Percentiles rank a stretch among this genome's conserved stretches.
phyloP scores from a whole-genome alignment of 805 yeast species.

The Kazachstania martiniae region DNA sequence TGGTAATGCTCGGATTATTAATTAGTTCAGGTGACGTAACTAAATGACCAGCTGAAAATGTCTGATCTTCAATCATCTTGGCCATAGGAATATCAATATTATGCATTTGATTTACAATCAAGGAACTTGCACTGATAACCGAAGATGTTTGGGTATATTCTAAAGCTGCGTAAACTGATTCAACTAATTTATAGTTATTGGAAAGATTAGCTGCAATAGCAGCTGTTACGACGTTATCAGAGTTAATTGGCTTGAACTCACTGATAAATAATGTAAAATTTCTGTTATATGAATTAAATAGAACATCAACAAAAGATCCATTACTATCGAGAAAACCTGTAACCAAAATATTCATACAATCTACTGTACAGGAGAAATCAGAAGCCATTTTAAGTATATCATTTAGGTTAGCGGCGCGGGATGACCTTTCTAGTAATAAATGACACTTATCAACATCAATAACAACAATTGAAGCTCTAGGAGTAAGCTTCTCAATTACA shows the following conservation, averaged over 20 bases:
- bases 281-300: conserved; percentile 35
- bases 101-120: conserved; percentile 59
- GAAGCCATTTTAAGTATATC: conserved; percentile 33
- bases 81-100: conserved; percentile 28
- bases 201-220: conserved; percentile 72
- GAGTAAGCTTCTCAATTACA: conserved; percentile 37
- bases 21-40: not conserved
- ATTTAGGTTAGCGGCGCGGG: too few species aligned
- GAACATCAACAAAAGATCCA: conserved; percentile 51
- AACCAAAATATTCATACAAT: conserved; percentile 46
- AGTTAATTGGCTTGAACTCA: too few species aligned
- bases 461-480: conserved; percentile 50
- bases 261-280: conserved; percentile 37
- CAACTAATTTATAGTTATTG: conserved; percentile 33
- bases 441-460: conserved; percentile 69
- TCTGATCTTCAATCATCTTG: conserved; percentile 26
- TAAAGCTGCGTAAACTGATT: conserved; percentile 46
- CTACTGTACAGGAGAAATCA: conserved; percentile 29
- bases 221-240: conserved; percentile 61
- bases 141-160: conserved; percentile 61
- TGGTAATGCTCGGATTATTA: not conserved
- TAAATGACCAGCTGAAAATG: conserved; percentile 19
- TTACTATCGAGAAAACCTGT: conserved; percentile 84
- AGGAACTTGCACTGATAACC: too few species aligned
- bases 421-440: conserved; percentile 22